A percentile compares a stretch with the other conserved stretches of the same genome.
Conservation (phyloP, 2,329 filamentous ascomycete genomes). For the Pyricularia pennisetigena region DNA sequence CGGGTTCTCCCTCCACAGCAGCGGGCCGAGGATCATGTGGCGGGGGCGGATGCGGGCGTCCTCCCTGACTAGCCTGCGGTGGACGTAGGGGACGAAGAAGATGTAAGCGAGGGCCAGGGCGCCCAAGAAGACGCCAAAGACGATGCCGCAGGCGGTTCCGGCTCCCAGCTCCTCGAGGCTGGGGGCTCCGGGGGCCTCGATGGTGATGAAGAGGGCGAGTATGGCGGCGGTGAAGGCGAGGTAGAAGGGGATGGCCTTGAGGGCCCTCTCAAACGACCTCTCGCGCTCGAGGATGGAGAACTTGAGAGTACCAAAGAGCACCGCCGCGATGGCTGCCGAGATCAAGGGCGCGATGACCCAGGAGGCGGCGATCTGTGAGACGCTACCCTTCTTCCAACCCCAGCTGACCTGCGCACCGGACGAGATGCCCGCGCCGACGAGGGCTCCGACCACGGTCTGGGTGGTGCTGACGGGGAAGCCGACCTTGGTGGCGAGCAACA, state of each 20-base stretch:
- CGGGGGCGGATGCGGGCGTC: background rate
- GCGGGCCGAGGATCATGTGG: constrained; percentile 27
- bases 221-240: constrained; percentile 2
- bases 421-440: background rate
- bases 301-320: background rate
- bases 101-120: background rate
- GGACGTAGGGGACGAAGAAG: constrained; percentile 3
- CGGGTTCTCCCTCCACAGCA: constrained; percentile 24
- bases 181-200: background rate
- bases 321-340: background rate
- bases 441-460: constrained; percentile 2
- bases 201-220: constrained; percentile 1
- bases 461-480: constrained; percentile 5
- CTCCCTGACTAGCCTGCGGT: constrained; percentile 1
- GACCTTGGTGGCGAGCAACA: background rate
- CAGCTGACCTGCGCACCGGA: constrained; percentile 1
- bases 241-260: background rate
- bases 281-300: background rate
- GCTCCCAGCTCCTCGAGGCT: constrained; percentile 3
- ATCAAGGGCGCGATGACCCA: background rate
- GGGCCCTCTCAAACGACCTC: background rate
- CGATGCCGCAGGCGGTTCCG: background rate
- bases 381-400: background rate
- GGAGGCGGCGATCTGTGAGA: constrained; percentile 2
- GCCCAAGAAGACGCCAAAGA: background rate